Conservation (phyloP, 1,139 yeast species). For the Magnusiomyces paraingens region DNA sequence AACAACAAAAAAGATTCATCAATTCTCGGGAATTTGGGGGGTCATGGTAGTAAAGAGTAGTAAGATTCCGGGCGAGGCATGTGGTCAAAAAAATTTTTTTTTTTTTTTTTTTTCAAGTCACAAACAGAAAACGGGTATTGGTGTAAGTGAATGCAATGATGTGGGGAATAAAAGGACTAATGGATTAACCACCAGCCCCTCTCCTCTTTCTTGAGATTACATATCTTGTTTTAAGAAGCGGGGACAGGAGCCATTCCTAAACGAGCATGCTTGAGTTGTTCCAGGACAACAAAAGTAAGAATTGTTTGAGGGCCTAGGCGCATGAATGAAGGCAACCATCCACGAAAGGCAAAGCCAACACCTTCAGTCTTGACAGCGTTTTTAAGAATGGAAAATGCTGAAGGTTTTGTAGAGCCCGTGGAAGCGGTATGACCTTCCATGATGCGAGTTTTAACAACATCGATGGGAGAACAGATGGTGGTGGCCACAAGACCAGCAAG, state of each 20-base stretch:
- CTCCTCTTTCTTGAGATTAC: no score
- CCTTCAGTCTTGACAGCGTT: conserved; percentile 66
- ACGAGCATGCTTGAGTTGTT: conserved; percentile 55
- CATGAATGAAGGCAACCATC: conserved; percentile 85
- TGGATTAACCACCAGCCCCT: no score
- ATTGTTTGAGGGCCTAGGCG: conserved; percentile 88
- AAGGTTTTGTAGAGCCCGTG: not conserved
- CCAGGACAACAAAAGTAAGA: conserved; percentile 73
- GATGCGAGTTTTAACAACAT: conserved; percentile 80
- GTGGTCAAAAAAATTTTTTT: no score
- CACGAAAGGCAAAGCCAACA: conserved; percentile 72
- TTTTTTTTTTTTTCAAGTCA: no score
- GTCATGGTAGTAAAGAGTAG: no score
- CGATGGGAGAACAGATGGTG: conserved; percentile 88
- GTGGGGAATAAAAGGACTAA: no score
- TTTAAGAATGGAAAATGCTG: conserved; percentile 45
- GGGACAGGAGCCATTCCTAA: conserved; percentile 11
- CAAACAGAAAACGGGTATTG: no score
- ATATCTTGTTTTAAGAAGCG: no score
- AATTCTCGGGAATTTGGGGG: no score
- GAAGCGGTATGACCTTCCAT: conserved; percentile 44
- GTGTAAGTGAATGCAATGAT: no score
- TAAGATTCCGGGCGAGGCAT: no score
- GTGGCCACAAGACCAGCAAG: conserved; percentile 84
- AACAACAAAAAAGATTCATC: no score